Percentiles rank a stretch among this genome's conserved stretches.
Conservation (phyloP, 1,139 yeast species). For the Debaryomycetaceae sp. region DNA sequence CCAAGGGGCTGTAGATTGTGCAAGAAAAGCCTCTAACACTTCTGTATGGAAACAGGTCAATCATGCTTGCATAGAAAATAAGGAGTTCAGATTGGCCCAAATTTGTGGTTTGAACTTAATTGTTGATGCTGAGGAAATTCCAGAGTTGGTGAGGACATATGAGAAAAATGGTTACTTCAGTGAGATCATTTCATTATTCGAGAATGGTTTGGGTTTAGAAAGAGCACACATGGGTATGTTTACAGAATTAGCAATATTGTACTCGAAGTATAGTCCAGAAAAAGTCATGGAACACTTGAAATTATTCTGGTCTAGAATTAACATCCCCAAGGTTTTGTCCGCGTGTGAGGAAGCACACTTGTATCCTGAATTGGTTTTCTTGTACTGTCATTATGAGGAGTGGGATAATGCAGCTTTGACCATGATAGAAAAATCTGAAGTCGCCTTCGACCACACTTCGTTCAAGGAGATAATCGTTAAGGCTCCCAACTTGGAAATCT, state of each 20-base stretch:
- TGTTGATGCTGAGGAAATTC: conserved; percentile 95
- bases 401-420: conserved; percentile 99
- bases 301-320: conserved; percentile 96
- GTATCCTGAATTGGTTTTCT: conserved; percentile 94
- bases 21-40: conserved; percentile 93
- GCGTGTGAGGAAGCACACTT: conserved; percentile 93
- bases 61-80: conserved; percentile 92
- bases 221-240: conserved; percentile 99
- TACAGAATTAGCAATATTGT: conserved; percentile 88
- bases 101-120: conserved; percentile 97
- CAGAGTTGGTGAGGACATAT: conserved; percentile 82
- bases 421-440: conserved; percentile 94
- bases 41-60: conserved; percentile 97
- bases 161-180: conserved; percentile 90
- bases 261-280: conserved; percentile 86
- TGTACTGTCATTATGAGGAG: conserved; percentile 97
- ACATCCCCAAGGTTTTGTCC: conserved; percentile 93
- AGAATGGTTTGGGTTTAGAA: conserved; percentile 93
- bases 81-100: conserved; percentile 95
- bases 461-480: conserved; percentile 94
- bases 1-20: conserved; percentile 97
- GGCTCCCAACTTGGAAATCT: conserved; percentile 93
- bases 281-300: conserved; percentile 95
- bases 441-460: conserved; percentile 88
- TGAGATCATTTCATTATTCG: conserved; percentile 87